Conservation (phyloP, 805 yeast genomes). For the Kuraishia hungarica region DNA sequence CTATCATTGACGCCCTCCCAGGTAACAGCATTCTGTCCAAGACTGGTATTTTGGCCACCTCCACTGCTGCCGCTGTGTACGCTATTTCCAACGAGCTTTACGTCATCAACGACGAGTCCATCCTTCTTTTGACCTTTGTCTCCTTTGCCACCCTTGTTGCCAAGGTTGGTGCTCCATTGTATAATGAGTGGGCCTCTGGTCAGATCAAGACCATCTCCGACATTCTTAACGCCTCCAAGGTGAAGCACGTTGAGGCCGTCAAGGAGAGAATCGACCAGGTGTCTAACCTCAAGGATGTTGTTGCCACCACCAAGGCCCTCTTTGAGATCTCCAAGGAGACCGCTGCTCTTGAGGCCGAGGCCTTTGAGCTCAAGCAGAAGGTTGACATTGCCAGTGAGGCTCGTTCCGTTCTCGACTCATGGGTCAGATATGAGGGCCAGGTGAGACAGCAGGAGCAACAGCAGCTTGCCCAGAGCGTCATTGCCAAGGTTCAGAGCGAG, state of each 20-base stretch:
- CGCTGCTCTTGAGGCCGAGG: conserved; percentile 88
- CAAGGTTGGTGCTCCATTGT: conserved; percentile 88
- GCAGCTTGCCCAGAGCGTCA: conserved; percentile 80
- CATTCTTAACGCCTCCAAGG: conserved; percentile 80
- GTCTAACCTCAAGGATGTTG: conserved; percentile 84
- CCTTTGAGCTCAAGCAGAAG: conserved; percentile 87
- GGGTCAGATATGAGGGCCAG: conserved; percentile 97
- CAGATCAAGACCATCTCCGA: conserved; percentile 75
- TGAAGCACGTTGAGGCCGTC: conserved; percentile 86
- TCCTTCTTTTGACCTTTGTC: conserved; percentile 71
- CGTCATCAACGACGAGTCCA: conserved; percentile 90
- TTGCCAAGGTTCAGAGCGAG: conserved; percentile 82
- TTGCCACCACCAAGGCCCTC: conserved; percentile 80
- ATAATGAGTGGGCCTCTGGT: conserved; percentile 88
- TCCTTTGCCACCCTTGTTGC: conserved; percentile 70
- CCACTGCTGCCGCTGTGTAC: conserved; percentile 89
- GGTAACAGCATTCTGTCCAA: conserved; percentile 82
- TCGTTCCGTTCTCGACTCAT: conserved; percentile 90
- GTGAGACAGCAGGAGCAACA: conserved; percentile 94
- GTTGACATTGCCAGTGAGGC: conserved; percentile 86
- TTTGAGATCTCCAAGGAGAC: conserved; percentile 96
- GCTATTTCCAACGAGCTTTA: conserved; percentile 91
- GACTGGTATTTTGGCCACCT: conserved; percentile 92
- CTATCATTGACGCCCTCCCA: conserved; percentile 88
- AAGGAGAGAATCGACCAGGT: conserved; percentile 87